Evolutionary conservation across 169 alveolate genomes (phyloP).

Genomic region (Perkinsus olseni): DNA sequence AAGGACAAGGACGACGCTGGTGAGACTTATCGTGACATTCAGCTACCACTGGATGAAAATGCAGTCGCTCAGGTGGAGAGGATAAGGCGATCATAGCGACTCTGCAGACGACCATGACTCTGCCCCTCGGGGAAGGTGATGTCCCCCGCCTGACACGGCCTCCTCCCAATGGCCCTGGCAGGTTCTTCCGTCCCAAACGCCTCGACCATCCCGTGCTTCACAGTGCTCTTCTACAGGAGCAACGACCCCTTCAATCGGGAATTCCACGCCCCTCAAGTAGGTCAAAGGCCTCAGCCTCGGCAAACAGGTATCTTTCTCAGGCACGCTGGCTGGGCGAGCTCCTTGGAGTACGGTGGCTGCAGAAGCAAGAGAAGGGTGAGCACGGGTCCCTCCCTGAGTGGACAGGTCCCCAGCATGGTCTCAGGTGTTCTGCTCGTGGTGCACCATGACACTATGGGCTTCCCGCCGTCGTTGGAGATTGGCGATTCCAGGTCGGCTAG

Average conservation of each 20-base stretch:
- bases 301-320: too few relatives aligned
- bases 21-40: too few relatives aligned
- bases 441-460: not conserved
- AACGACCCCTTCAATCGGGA: not conserved
- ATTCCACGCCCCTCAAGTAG: not conserved
- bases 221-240: not conserved
- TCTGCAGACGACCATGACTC: not conserved
- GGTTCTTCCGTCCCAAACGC: not conserved
- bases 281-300: too few relatives aligned
- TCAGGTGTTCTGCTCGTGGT: not conserved
- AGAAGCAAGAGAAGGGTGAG: not conserved
- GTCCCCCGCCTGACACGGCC: not conserved
- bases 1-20: not conserved
- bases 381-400: too few relatives aligned
- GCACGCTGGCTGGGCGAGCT: not conserved
- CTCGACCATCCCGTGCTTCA: not conserved
- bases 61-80: not conserved
- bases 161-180: not conserved
- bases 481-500: not conserved
- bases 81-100: not conserved
- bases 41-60: not conserved
- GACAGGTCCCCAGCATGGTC: too few relatives aligned
- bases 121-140: not conserved
- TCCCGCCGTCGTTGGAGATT: not conserved
- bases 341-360: not conserved